A percentile compares a stretch with the other conserved stretches of the same genome.
Evolutionary conservation across 2,329 filamentous ascomycete species (phyloP).

Genomic region (Aspergillus oerlinghausenensis): DNA sequence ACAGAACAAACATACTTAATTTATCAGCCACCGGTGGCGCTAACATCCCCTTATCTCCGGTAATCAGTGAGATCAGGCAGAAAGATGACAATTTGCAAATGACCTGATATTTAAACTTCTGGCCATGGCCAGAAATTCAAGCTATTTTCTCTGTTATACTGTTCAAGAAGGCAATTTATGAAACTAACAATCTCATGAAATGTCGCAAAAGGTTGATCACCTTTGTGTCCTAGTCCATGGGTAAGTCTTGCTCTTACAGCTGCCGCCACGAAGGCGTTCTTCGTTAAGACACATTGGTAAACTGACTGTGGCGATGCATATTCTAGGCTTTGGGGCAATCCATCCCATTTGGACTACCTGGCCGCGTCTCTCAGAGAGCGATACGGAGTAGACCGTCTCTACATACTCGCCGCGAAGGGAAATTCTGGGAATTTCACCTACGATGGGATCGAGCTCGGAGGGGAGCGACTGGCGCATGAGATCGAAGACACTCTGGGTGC

Average conservation of each 20-base stretch:
- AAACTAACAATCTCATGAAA: background rate
- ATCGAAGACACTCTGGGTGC: conserved; percentile 56
- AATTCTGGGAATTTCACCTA: conserved; percentile 59
- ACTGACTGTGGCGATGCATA: background rate
- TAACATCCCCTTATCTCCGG: background rate
- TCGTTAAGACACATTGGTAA: background rate
- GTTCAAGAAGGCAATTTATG: conserved; percentile 6
- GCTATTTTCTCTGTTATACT: background rate
- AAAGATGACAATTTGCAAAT: background rate
- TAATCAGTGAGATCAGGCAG: background rate
- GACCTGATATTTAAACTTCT: background rate
- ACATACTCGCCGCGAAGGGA: conserved; percentile 52
- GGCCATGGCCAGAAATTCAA: background rate
- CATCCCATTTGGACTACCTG: conserved; percentile 54
- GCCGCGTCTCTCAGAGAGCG: conserved; percentile 48
- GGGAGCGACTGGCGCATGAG: conserved; percentile 61
- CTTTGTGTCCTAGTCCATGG: conserved; percentile 61
- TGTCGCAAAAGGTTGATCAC: conserved; percentile 42
- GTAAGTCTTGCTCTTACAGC: conserved; percentile 33
- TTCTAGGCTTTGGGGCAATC: conserved; percentile 57
- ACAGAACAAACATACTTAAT: background rate
- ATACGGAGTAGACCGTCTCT: conserved; percentile 48
- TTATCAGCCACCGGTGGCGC: background rate
- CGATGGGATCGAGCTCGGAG: conserved; percentile 65
- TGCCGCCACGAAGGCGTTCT: conserved; percentile 7